Conservation (phyloP, 331 rosid species). For the Malus hybrid region DNA sequence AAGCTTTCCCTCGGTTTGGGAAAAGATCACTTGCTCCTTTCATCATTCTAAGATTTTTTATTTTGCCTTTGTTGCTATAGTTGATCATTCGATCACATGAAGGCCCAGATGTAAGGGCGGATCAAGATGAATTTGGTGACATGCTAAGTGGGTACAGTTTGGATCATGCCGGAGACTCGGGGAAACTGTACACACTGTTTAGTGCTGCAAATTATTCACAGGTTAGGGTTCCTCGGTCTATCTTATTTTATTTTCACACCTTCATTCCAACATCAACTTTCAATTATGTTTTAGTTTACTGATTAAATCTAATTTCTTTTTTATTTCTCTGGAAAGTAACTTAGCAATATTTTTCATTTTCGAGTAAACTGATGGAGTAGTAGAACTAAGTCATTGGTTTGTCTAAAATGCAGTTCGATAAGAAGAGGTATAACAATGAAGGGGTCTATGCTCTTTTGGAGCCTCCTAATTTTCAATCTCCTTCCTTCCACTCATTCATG, state of each 20-base stretch:
- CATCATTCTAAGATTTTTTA: not conserved
- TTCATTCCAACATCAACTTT: constrained; percentile 7
- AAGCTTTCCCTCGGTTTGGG: not conserved
- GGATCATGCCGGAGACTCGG: constrained; percentile 74
- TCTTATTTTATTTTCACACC: not conserved
- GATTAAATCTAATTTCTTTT: not conserved
- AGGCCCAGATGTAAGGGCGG: constrained; percentile 82
- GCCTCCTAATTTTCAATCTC: constrained; percentile 60
- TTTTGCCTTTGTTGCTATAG: constrained; percentile 33
- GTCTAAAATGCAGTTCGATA: constrained; percentile 50
- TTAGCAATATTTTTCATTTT: not conserved
- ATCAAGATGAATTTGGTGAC: constrained; percentile 62
- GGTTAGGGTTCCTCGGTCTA: constrained; percentile 37
- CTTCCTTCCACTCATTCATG: constrained; percentile 72
- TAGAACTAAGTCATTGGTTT: constrained; percentile 2
- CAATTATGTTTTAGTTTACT: not conserved
- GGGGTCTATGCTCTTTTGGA: constrained; percentile 80
- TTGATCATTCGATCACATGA: constrained; percentile 93
- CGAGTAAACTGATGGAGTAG: not conserved
- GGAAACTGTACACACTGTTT: constrained; percentile 76
- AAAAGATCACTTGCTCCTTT: not conserved
- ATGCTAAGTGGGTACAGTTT: constrained; percentile 71
- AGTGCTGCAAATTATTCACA: constrained; percentile 92
- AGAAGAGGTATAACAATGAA: constrained; percentile 53
- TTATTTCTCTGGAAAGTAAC: not conserved